A percentile compares a stretch with the other conserved stretches of the same genome.
Evolutionary conservation across 352 stramenopile species (phyloP).

Genomic region (Pythium rishiriense): DNA sequence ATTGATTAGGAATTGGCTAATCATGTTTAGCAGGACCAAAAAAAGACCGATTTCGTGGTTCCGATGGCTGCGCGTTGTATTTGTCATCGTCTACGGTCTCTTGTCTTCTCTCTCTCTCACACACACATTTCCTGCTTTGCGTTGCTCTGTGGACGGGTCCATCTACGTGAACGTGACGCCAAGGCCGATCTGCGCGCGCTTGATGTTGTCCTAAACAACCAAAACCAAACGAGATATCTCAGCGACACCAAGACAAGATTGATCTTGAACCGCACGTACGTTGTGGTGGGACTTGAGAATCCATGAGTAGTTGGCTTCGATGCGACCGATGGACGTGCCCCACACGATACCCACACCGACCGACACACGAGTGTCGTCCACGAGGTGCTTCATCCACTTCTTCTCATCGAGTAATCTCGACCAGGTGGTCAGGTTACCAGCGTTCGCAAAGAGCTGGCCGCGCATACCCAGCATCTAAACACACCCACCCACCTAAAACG

Average conservation of each 20-base stretch:
- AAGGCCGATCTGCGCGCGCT: slow-evolving; percentile 82
- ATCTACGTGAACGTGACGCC: slow-evolving; percentile 77
- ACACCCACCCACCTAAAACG: not conserved
- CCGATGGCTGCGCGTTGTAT: not conserved
- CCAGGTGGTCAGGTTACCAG: slow-evolving; percentile 90
- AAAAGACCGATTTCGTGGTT: not conserved
- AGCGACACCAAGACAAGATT: not conserved
- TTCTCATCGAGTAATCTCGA: slow-evolving; percentile 80
- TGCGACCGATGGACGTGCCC: slow-evolving; percentile 81
- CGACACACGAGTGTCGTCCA: slow-evolving; percentile 83
- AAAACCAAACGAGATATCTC: not conserved
- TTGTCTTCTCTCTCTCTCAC: not conserved
- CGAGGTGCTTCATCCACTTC: slow-evolving; percentile 90
- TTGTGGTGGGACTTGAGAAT: slow-evolving; percentile 81
- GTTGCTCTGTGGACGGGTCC: not conserved
- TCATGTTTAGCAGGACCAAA: not conserved
- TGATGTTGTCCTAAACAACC: slow-evolving; percentile 73
- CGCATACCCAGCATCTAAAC: slow-evolving; percentile 78
- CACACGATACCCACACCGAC: slow-evolving; percentile 87
- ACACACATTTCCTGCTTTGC: too few relatives aligned
- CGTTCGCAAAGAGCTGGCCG: slow-evolving; percentile 89
- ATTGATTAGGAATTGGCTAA: not conserved
- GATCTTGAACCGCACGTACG: slow-evolving; percentile 37
- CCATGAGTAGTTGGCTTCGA: slow-evolving; percentile 92
- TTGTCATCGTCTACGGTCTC: not conserved